Evolutionary conservation across 352 stramenopile genomes (phyloP), one percentile per base, ranked within the genome.

Genomic region (Phytophthora sojae): DNA sequence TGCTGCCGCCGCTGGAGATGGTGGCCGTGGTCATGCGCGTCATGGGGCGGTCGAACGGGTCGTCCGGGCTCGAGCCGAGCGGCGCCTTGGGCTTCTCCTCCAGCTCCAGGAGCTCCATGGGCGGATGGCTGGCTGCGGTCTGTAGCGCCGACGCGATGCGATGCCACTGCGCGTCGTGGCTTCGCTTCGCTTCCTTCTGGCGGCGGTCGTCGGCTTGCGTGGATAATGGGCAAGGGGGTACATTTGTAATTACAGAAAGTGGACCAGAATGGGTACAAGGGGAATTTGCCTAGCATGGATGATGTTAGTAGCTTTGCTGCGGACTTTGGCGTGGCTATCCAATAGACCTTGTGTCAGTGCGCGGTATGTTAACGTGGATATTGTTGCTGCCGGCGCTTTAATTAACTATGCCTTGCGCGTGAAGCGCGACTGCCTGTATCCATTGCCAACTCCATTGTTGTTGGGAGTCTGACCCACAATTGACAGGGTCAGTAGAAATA

Each of bases 51-150:
- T 70, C 59, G 44, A 74, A 77, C 14, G 59, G 29, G 59, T 59
- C 67, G 51, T 42, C 17, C 0, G 47, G 53, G 26, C 51, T 67
- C 6, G 44, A 19, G 59, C 50, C 30, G 12, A 50, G 63, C 2
- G 49, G 64, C 14, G 50, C 42, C 39, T 51, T 56, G 14, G 52
- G 42, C 58, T 73, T 76, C 37, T 75, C 65, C 23, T 77, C 64
- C 3, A 74, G 45, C 37, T 66, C 64, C 6, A 52, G 49, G 21
- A 59, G 56, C 25, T 76, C 69, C 69, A 76, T 76, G 29, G n/a
- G 23, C 17, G 14, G 49, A 21, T 15, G 23, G 15, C 8, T 15
- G 14, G 39, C 39, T 19, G 17, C 39, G 11, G 39, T 47, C 39
- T 21, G 39, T 49, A n/a, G 39, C 15, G 37, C 6, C 6, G 17